phyloP scores from a whole-genome alignment of 1,139 yeast species.

The Hyphopichia wangnamkhiaoensis region DNA sequence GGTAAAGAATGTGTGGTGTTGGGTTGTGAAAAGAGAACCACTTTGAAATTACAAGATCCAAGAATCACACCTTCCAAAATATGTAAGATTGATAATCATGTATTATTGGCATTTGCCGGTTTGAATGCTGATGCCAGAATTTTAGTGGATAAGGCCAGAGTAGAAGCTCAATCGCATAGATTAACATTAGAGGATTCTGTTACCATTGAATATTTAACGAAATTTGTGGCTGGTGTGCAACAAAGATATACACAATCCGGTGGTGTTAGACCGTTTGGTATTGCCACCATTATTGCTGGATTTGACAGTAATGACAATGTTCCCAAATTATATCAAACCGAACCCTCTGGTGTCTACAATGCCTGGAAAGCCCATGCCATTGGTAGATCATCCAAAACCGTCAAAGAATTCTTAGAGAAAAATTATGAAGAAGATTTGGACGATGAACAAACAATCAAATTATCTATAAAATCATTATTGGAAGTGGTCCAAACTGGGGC shows the following conservation, averaged over 20 bases:
- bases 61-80: slow-evolving; percentile 94
- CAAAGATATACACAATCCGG: slow-evolving; percentile 98
- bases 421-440: slow-evolving; percentile 70
- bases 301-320: slow-evolving; percentile 82
- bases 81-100: slow-evolving; percentile 87
- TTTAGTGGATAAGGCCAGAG: slow-evolving; percentile 90
- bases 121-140: slow-evolving; percentile 97
- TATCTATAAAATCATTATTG: slow-evolving; percentile 81
- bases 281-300: slow-evolving; percentile 93
- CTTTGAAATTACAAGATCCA: slow-evolving; percentile 93
- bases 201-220: slow-evolving; percentile 86
- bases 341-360: slow-evolving; percentile 95
- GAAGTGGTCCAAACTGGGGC: slow-evolving; percentile 99
- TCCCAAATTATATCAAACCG: slow-evolving; percentile 91
- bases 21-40: slow-evolving; percentile 96
- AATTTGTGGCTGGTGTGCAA: slow-evolving; percentile 95
- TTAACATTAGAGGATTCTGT: slow-evolving; percentile 94
- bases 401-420: slow-evolving; percentile 92
- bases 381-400: slow-evolving; percentile 94
- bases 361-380: slow-evolving; percentile 99
- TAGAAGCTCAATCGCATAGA: slow-evolving; percentile 96
- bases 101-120: slow-evolving; percentile 94
- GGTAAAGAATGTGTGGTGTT: slow-evolving; percentile 86
- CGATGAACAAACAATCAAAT: slow-evolving; percentile 74
- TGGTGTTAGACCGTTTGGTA: slow-evolving; percentile 94